Percentiles rank a stretch among this genome's conserved stretches.
These are phyloP conservation scores for Vararia minispora DNA, from an alignment of 768 basidiomycete genomes.

Conservation along the genomic window DNA sequence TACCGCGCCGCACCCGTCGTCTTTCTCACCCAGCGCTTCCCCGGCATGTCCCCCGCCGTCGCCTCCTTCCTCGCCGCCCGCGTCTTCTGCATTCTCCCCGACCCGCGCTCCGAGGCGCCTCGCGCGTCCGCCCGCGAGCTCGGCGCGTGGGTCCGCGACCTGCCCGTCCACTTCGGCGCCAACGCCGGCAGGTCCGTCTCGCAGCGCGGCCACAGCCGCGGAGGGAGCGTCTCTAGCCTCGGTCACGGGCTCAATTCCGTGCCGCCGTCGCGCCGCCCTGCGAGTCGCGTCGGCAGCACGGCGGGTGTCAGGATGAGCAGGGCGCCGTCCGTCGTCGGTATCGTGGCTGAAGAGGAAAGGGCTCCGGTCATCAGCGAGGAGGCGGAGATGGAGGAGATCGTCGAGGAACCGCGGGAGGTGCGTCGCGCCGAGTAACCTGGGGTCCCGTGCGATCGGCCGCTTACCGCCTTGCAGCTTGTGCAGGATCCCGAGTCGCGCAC, in stretches of 20 bases:
- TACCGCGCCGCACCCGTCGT: conserved; percentile 69
- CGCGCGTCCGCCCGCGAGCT: conserved; percentile 78
- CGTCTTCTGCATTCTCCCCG: conserved; percentile 73
- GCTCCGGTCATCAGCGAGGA: too few species aligned
- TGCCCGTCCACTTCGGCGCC: conserved; percentile 62
- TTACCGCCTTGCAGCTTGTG: too few species aligned
- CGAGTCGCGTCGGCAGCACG: background rate
- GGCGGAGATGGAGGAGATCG: conserved; percentile 27
- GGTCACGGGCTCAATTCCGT: conserved; percentile 54
- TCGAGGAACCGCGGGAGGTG: too few species aligned
- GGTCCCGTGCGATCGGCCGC: too few species aligned
- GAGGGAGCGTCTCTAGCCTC: conserved; percentile 40
- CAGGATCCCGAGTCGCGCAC: conserved; percentile 39
- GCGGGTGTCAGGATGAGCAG: conserved; percentile 22
- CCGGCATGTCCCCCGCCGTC: conserved; percentile 78
- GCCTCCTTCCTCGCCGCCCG: conserved; percentile 78
- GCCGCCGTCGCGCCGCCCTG: conserved; percentile 58
- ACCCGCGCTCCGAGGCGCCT: conserved; percentile 44
- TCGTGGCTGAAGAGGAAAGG: too few species aligned
- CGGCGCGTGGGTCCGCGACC: conserved; percentile 72
- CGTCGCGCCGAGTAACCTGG: too few species aligned
- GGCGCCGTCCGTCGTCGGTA: too few species aligned
- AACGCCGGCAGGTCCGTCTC: conserved; percentile 17
- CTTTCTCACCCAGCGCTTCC: conserved; percentile 86
- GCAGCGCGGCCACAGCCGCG: conserved; percentile 49